Percentiles rank a stretch among this genome's conserved stretches.
phyloP scores from a whole-genome alignment of 345 rosid genomes.

The Durio zibethinus region DNA sequence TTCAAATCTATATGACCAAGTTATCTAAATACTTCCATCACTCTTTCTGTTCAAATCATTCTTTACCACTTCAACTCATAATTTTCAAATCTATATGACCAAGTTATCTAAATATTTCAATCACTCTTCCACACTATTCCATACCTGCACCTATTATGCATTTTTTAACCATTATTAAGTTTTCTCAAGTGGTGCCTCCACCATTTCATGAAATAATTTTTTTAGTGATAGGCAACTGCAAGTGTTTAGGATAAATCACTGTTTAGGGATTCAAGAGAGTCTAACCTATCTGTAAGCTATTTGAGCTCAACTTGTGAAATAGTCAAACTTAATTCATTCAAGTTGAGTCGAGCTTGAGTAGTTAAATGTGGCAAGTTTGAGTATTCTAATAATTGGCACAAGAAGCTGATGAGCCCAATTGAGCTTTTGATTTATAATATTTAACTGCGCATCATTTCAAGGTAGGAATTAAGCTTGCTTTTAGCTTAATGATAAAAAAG shows the following conservation, averaged over 20 bases:
- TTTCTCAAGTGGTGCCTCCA: neutral
- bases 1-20: neutral
- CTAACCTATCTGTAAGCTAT: neutral
- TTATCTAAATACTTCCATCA: no score
- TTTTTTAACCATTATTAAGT: neutral
- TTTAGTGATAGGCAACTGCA: neutral
- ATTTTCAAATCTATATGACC: neutral
- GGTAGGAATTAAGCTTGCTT: neutral
- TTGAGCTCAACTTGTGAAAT: neutral
- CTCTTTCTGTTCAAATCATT: neutral
- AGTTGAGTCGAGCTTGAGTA: neutral
- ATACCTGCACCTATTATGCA: neutral
- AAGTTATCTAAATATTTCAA: neutral
- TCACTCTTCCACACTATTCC: neutral
- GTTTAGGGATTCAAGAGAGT: neutral
- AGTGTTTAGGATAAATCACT: neutral
- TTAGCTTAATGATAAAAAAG: neutral
- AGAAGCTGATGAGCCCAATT: neutral
- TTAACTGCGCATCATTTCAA: neutral
- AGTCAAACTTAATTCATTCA: neutral
- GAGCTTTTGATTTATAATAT: neutral
- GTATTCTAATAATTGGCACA: neutral
- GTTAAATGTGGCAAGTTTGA: neutral
- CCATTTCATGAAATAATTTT: neutral
- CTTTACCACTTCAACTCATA: neutral